A percentile compares a stretch with the other conserved stretches of the same genome.
Evolutionary conservation across 2,329 filamentous ascomycete genomes (phyloP).

Genomic region (Coniosporium tulheliwenetii): DNA sequence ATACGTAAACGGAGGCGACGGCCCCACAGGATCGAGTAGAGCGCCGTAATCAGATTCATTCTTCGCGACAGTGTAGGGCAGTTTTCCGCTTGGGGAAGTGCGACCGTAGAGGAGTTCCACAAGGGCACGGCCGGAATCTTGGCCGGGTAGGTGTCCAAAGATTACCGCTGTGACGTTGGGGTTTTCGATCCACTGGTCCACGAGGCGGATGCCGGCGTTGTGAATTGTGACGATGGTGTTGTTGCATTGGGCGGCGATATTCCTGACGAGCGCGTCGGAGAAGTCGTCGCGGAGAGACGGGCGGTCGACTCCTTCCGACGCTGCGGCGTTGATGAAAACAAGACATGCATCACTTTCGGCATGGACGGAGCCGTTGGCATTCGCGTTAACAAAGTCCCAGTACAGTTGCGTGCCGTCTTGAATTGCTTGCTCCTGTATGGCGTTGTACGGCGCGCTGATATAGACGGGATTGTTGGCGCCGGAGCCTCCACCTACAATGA

Average conservation of each 20-base stretch:
- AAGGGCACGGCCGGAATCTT: constrained; percentile 12
- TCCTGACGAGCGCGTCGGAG: constrained; percentile 12
- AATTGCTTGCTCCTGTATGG: constrained; percentile 16
- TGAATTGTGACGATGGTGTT: constrained; percentile 16
- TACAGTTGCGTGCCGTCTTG: constrained; percentile 10
- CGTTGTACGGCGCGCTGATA: constrained; percentile 18
- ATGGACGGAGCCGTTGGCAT: constrained; percentile 7
- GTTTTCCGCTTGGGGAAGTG: constrained; percentile 1
- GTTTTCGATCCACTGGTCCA: constrained; percentile 14
- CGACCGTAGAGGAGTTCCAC: constrained; percentile 13
- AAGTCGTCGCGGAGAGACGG: constrained; percentile 10
- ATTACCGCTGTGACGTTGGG: constrained; percentile 15
- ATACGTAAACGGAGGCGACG: constrained; percentile 3
- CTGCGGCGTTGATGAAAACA: constrained; percentile 13
- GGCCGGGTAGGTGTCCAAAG: constrained; percentile 12
- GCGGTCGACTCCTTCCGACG: constrained; percentile 12
- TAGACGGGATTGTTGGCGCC: constrained; percentile 17
- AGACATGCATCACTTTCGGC: constrained; percentile 11
- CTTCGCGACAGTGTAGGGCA: constrained; percentile 16
- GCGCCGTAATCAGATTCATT: constrained; percentile 13
- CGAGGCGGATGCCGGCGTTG: constrained; percentile 13
- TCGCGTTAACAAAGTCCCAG: constrained; percentile 10
- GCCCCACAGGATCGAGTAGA: constrained; percentile 8
- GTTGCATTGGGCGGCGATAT: constrained; percentile 12
- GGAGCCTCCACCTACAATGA: constrained; percentile 19